A percentile compares a stretch with the other conserved stretches of the same genome.
phyloP scores from a whole-genome alignment of 495 filamentous ascomycete genomes.

The Annulohypoxylon bovei region DNA sequence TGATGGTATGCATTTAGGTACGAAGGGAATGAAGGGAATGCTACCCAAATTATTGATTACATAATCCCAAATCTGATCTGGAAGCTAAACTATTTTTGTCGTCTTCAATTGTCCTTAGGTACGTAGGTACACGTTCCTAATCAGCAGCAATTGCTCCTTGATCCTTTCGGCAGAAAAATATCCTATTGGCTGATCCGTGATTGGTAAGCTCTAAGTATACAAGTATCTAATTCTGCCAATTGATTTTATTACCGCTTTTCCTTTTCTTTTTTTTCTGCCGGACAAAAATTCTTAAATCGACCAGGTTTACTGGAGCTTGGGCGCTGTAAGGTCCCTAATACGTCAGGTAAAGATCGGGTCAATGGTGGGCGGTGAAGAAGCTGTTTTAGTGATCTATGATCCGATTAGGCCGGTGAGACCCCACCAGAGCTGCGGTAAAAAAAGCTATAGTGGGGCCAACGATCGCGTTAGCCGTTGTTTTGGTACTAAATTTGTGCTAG shows the following conservation, averaged over 20 bases:
- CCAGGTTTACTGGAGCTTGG: not conserved
- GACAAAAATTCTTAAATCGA: not conserved
- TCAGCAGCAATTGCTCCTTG: not conserved
- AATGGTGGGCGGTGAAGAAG: conserved; percentile 31
- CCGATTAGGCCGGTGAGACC: not conserved
- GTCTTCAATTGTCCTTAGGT: not conserved
- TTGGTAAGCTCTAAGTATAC: not conserved
- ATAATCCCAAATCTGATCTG: not conserved
- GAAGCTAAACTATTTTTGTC: not conserved
- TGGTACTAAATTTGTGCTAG: not conserved
- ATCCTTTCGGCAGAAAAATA: not conserved
- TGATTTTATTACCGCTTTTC: conserved; percentile 10
- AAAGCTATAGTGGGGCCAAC: conserved; percentile 36
- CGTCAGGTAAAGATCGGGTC: not conserved
- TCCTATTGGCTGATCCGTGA: not conserved
- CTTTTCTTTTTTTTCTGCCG: conserved; percentile 28
- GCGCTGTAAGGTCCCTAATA: not conserved
- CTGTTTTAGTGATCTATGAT: conserved; percentile 5
- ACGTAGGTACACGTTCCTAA: not conserved
- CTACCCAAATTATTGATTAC: not conserved
- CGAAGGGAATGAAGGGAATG: not conserved
- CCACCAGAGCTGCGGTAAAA: conserved; percentile 5
- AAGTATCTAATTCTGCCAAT: not conserved
- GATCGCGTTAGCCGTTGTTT: conserved; percentile 22
- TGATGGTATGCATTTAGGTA: not conserved